These are phyloP conservation scores for Amanita muscaria DNA, from an alignment of 768 basidiomycete genomes.

Conservation along the genomic window DNA sequence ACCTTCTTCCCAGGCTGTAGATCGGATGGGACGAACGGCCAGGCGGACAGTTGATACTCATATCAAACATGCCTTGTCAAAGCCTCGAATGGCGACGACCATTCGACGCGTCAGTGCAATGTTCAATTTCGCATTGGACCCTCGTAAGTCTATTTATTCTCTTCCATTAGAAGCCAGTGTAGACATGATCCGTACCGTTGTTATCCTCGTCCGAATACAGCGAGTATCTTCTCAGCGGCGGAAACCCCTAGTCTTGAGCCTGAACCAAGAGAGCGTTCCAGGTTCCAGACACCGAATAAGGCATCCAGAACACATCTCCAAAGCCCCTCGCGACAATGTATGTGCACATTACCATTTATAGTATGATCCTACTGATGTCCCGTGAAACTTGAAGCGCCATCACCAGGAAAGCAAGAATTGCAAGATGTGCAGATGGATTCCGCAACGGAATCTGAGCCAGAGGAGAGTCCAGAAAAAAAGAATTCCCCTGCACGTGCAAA, in stretches of 20 bases:
- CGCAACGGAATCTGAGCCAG: conserved; percentile 38
- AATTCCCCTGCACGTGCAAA: conserved; percentile 11
- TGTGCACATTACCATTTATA: too few species aligned
- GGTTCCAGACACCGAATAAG: conserved; percentile 10
- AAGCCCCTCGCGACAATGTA: conserved; percentile 11
- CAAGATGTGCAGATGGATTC: conserved; percentile 21
- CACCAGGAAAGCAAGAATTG: background rate
- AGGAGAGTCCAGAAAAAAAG: conserved; percentile 17
- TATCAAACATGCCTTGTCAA: conserved; percentile 61
- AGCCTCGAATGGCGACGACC: conserved; percentile 57
- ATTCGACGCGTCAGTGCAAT: conserved; percentile 65
- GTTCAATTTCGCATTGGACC: conserved; percentile 56
- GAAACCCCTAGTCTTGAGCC: conserved; percentile 36
- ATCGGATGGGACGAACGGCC: conserved; percentile 62
- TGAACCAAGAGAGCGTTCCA: conserved; percentile 11
- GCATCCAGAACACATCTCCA: conserved; percentile 7
- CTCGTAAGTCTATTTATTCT: conserved; percentile 40
- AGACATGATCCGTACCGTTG: conserved; percentile 8
- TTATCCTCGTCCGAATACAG: conserved; percentile 25
- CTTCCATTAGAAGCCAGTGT: background rate
- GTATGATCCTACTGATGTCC: too few species aligned
- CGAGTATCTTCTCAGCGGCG: conserved; percentile 38
- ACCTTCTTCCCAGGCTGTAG: conserved; percentile 41
- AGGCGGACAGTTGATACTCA: conserved; percentile 63
- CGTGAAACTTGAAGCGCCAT: conserved; percentile 12